These are phyloP conservation scores for Ceratocystiopsis minuta DNA, from an alignment of 2,329 filamentous ascomycete species.

Conservation along the genomic window DNA sequence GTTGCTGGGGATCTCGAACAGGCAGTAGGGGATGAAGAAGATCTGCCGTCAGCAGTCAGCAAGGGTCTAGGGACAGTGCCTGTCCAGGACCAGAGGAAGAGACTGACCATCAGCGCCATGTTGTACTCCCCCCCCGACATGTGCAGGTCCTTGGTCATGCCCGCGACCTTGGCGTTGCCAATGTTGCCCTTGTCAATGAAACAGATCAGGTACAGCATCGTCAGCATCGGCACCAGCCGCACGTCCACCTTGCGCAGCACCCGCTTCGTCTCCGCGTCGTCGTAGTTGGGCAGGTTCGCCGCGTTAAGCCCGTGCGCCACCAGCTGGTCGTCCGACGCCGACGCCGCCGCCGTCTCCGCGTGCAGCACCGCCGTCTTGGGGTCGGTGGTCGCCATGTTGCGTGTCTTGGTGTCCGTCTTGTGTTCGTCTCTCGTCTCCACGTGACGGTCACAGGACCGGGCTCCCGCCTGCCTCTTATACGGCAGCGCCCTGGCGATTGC, in stretches of 20 bases:
- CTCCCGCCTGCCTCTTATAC: no score
- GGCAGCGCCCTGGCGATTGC: no score
- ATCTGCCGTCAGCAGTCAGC: constrained; percentile 15
- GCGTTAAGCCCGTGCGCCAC: constrained; percentile 12
- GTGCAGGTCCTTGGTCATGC: constrained; percentile 34
- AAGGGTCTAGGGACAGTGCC: no score
- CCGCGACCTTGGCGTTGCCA: constrained; percentile 46
- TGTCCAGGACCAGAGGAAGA: background rate
- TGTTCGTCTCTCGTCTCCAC: no score
- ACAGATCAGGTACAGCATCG: constrained; percentile 48
- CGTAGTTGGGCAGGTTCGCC: background rate
- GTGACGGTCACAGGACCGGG: no score
- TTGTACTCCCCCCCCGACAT: constrained; percentile 44
- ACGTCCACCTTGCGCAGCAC: constrained; percentile 26
- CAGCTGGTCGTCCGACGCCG: no score
- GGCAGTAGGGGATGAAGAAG: constrained; percentile 39
- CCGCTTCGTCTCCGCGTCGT: constrained; percentile 1
- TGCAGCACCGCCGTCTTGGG: no score
- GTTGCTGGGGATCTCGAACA: constrained; percentile 50
- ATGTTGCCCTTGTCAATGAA: constrained; percentile 39
- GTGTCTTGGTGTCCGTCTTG: no score
- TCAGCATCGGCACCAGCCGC: constrained; percentile 41
- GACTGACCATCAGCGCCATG: constrained; percentile 24
- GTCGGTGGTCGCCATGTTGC: no score
- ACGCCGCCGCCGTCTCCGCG: no score